Evolutionary conservation across 768 basidiomycete genomes (phyloP).

Genomic region (Tephrocybe sp.): DNA sequence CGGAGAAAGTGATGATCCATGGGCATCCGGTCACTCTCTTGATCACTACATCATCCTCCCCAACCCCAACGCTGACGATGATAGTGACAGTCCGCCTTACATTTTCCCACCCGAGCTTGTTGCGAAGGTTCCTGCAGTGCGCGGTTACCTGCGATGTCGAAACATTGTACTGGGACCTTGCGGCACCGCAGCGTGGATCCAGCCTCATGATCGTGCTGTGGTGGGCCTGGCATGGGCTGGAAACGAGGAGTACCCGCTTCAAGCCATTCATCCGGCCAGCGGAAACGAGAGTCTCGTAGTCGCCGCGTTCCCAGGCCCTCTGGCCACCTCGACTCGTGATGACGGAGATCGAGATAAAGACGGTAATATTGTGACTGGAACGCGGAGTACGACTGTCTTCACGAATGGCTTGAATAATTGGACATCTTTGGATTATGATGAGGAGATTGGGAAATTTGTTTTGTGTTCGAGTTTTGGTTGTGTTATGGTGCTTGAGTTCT

Average conservation of each 20-base stretch:
- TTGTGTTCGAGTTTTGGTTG: constrained; percentile 49
- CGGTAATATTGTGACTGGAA: neutral
- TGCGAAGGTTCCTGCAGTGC: constrained; percentile 35
- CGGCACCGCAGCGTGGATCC: constrained; percentile 64
- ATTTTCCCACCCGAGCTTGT: constrained; percentile 47
- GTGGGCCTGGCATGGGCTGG: constrained; percentile 32
- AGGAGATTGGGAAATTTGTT: constrained; percentile 50
- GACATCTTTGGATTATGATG: constrained; percentile 63
- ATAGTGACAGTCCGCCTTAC: constrained; percentile 26
- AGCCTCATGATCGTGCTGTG: constrained; percentile 45
- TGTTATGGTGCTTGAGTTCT: constrained; percentile 41
- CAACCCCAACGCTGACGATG: constrained; percentile 20
- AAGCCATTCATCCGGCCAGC: constrained; percentile 9
- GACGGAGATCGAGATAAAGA: neutral
- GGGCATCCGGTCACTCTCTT: constrained; percentile 50
- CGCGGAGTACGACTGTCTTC: constrained; percentile 27
- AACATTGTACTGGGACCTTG: constrained; percentile 50
- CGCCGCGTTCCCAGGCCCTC: constrained; percentile 49
- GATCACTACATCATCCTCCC: constrained; percentile 48
- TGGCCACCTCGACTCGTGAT: constrained; percentile 16
- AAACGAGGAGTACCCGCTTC: constrained; percentile 20
- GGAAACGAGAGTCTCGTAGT: constrained; percentile 37
- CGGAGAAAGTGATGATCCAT: constrained; percentile 58
- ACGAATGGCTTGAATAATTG: constrained; percentile 39
- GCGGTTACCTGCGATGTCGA: constrained; percentile 53